Base-by-base conservation (phyloP, 1,284 basidiomycete species). In the Kalmanozyma brasiliensis region DNA sequence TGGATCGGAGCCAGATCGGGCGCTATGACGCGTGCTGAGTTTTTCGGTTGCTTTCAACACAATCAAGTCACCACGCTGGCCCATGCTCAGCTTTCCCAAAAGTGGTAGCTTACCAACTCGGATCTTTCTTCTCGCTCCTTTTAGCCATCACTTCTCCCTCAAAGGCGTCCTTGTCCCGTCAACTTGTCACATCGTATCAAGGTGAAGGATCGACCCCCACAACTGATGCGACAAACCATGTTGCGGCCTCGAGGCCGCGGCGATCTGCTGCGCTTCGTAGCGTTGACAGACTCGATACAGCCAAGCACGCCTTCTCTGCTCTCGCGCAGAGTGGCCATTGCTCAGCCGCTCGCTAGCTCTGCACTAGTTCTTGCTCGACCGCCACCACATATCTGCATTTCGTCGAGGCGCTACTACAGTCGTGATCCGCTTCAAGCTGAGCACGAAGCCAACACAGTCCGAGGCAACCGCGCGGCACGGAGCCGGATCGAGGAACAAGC, bases 371-470 rank as follows among this genome's bases (percentile, higher is more conserved):
- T 13, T 29, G 8, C 26, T 6, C 26, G 8, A 16, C 26, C 16
- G 26, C 8, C 19, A 9, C 34, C 14, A 4, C 8, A 47, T 8
- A 17, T n/a, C 9, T 44, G 38, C 1, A 7, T 33, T 22, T 48
- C 58, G 13, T 23, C 64, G 0, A 49, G 22, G 34, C 59, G 63
- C 3, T 48, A 35, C 49, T 77, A 77, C 23, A 56, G 60, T 29
- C 63, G 74, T 17, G 62, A 76, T 22, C 78, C 78, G n/a, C 55
- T 63, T 8, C 63, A 73, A 49, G 78, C 78, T 4, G 72, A 78
- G 51, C 58, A 72, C 16, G 70, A 72, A 36, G 78, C 78, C 16
- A 66, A 55, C 32, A 80, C 78, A 8, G 77, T 80, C 3, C 51
- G 76, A 16, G 77, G 77, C 32, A 63, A 80, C 17, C 71, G 78